A percentile compares a stretch with the other conserved stretches of the same genome.
phyloP scores from a whole-genome alignment of 179 eudicot genomes.

The Corrigiola litoralis region DNA sequence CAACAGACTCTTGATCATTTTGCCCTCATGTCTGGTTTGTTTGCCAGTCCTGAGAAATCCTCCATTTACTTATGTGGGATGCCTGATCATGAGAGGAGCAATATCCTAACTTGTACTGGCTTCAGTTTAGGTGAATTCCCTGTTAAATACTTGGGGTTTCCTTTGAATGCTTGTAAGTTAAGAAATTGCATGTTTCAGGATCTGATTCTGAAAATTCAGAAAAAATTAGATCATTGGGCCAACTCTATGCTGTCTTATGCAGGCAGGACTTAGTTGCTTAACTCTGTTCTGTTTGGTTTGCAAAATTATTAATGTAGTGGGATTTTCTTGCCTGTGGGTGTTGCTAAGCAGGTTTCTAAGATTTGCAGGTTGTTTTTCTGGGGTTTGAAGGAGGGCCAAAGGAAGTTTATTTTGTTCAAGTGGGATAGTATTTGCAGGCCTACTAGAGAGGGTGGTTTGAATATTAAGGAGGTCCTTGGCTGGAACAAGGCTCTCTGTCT shows the following conservation, averaged over 20 bases:
- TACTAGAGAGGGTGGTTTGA: neutral
- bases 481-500: neutral
- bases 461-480: neutral
- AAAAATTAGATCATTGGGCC: neutral
- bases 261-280: neutral
- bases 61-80: neutral
- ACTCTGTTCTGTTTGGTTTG: neutral
- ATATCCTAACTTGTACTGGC: neutral
- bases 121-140: neutral
- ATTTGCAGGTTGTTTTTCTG: neutral
- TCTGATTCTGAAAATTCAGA: neutral
- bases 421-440: neutral
- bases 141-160: neutral
- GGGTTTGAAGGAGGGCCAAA: neutral
- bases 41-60: neutral
- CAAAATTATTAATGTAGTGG: neutral
- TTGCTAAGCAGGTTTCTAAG: neutral
- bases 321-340: neutral
- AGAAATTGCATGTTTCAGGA: neutral
- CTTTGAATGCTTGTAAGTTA: neutral
- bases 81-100: neutral
- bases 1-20: neutral
- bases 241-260: neutral
- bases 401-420: neutral
- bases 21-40: neutral